Percentiles rank a stretch among this genome's conserved stretches.
Conservation (phyloP, 78 protist genomes). For the Dictyostelium capitatum region DNA sequence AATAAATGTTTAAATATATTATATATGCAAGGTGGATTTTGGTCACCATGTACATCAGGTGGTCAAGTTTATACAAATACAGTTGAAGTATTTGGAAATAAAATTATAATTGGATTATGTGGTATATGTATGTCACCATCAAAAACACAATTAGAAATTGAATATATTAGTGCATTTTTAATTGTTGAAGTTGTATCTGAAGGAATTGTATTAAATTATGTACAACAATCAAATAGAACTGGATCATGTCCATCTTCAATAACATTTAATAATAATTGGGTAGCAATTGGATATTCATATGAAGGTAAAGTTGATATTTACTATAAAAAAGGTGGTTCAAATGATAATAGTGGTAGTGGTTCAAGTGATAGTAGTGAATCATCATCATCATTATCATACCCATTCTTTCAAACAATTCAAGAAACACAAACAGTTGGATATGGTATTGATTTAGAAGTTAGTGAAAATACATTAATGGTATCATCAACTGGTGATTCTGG, state of each 20-base stretch:
- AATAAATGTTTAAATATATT: not conserved
- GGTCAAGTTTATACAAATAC: constrained; percentile 45
- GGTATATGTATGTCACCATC: constrained; percentile 41
- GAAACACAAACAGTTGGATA: not conserved
- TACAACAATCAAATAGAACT: too few species aligned
- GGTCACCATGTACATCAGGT: not conserved
- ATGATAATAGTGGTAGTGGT: not conserved
- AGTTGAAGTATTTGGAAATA: not conserved
- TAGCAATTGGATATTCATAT: constrained; percentile 39
- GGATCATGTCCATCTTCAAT: constrained; percentile 53
- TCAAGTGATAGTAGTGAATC: too few species aligned
- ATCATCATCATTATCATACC: too few species aligned
- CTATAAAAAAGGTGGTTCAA: not conserved
- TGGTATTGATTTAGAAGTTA: not conserved
- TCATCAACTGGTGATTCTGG: constrained; percentile 16
- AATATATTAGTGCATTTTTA: constrained; percentile 40
- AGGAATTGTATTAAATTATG: not conserved
- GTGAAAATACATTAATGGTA: constrained; percentile 9
- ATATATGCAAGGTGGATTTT: not conserved
- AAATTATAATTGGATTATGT: constrained; percentile 12
- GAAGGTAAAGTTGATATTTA: constrained; percentile 17
- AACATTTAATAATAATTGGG: constrained; percentile 21
- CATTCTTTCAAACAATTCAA: not conserved
- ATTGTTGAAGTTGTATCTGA: not conserved
- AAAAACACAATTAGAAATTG: not conserved